phyloP scores from a whole-genome alignment of 495 filamentous ascomycete species.

The Penicillium fimorum region DNA sequence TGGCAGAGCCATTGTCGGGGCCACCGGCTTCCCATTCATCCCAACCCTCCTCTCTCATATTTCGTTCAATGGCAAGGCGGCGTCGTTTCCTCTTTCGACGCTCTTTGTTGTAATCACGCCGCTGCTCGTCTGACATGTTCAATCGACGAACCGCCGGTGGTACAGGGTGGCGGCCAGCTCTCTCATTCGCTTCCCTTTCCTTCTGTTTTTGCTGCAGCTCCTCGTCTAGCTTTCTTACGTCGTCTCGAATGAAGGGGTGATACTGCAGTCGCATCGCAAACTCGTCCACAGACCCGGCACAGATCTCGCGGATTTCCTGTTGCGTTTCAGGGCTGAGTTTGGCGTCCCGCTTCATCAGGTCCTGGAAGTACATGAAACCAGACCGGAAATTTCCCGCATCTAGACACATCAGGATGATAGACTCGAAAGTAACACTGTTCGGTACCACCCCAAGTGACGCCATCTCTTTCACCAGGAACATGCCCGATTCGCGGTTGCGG shows the following conservation, averaged over 20 bases:
- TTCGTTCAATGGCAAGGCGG: slow-evolving; percentile 18
- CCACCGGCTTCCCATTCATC: slow-evolving; percentile 20
- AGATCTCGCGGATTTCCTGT: slow-evolving; percentile 32
- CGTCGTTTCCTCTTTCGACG: slow-evolving; percentile 25
- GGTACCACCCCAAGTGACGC: slow-evolving; percentile 58
- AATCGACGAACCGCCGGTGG: slow-evolving; percentile 9
- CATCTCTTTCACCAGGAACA: slow-evolving; percentile 77
- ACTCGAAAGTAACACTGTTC: slow-evolving; percentile 62
- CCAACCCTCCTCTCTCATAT: slow-evolving; percentile 26
- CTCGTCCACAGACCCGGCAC: slow-evolving; percentile 26
- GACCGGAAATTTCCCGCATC: slow-evolving; percentile 40
- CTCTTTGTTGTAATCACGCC: slow-evolving; percentile 19
- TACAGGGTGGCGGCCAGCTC: slow-evolving; percentile 3
- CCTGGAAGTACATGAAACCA: slow-evolving; percentile 41
- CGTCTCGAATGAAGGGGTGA: slow-evolving; percentile 28
- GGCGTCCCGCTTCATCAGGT: slow-evolving; percentile 33
- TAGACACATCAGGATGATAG: slow-evolving; percentile 64
- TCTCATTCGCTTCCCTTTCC: slow-evolving; percentile 7
- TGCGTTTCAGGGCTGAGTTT: slow-evolving; percentile 22
- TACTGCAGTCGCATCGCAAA: slow-evolving; percentile 32
- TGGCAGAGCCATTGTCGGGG: slow-evolving; percentile 1
- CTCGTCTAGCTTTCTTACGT: slow-evolving; percentile 12
- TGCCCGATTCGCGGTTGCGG: slow-evolving; percentile 53
- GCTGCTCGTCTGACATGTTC: slow-evolving; percentile 14
- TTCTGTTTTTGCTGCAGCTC: slow-evolving; percentile 9